Conservation (phyloP, 139 green algal genomes). For the Coelastrella sp. region DNA sequence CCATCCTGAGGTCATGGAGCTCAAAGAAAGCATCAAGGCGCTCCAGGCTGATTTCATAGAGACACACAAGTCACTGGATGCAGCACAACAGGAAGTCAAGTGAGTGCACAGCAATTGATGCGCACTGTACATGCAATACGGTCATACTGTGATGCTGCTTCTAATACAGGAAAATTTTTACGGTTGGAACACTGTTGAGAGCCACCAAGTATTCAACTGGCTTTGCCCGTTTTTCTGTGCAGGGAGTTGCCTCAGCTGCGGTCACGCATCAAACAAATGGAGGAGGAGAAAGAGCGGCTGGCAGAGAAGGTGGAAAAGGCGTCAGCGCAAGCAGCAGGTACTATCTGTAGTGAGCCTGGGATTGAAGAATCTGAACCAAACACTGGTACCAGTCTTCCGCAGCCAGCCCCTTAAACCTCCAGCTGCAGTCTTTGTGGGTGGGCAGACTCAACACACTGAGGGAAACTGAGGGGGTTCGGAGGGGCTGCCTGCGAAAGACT, state of each 20-base stretch:
- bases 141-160: no score
- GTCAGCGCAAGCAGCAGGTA: slow-evolving; percentile 40
- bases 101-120: slow-evolving; percentile 22
- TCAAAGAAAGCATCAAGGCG: slow-evolving; percentile 70
- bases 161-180: no score
- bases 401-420: no score
- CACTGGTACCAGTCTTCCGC: no score
- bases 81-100: slow-evolving; percentile 62
- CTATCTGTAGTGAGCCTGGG: no score
- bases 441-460: no score
- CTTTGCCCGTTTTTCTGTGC: slow-evolving; percentile 11
- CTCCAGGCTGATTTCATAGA: slow-evolving; percentile 70
- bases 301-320: slow-evolving; percentile 66
- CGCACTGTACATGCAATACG: not conserved
- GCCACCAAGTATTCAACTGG: no score
- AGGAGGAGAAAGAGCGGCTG: slow-evolving; percentile 72
- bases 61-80: slow-evolving; percentile 68
- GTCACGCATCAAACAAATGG: slow-evolving; percentile 59
- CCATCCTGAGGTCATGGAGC: slow-evolving; percentile 69
- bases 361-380: no score
- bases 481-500: no score
- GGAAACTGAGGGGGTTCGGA: no score
- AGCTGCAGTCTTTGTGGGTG: no score
- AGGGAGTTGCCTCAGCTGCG: slow-evolving; percentile 64
- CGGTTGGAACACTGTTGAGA: no score